A percentile compares a stretch with the other conserved stretches of the same genome.
Conservation (phyloP, 768 basidiomycete species). For the Lentinula boryana region DNA sequence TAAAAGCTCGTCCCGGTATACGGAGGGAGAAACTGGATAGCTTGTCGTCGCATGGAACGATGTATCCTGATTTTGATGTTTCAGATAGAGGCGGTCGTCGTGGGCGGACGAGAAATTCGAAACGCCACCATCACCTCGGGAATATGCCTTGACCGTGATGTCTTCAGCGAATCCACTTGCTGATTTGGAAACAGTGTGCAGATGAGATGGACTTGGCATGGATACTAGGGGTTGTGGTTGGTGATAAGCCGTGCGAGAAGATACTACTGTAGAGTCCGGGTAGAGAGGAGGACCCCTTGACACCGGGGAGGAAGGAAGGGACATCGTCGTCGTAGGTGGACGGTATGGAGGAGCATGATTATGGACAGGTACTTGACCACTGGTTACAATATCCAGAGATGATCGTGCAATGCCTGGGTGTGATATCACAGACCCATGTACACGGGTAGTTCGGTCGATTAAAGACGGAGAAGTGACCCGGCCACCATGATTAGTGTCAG, state of each 20-base stretch:
- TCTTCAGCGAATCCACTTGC: neutral
- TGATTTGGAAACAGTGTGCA: neutral
- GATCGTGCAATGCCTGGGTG: neutral
- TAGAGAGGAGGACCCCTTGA: neutral
- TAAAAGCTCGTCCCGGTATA: neutral
- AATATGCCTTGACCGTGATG: neutral
- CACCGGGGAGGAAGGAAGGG: neutral
- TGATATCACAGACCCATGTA: neutral
- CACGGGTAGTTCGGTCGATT: neutral
- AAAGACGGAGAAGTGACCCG: slow-evolving; percentile 5
- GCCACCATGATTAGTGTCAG: slow-evolving; percentile 5
- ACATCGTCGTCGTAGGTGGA: neutral
- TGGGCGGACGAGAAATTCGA: neutral
- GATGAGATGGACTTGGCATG: neutral
- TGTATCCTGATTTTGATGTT: neutral
- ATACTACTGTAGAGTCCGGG: neutral
- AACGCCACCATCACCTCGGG: neutral
- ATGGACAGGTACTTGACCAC: neutral
- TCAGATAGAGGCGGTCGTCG: neutral
- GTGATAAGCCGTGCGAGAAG: neutral
- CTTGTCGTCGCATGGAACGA: neutral
- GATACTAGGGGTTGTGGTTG: neutral
- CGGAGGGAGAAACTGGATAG: neutral
- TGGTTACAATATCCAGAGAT: neutral
- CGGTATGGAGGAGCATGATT: neutral